Evolutionary conservation across 2,329 filamentous ascomycete genomes (phyloP).

Genomic region (Fragosphaeria purpurea): DNA sequence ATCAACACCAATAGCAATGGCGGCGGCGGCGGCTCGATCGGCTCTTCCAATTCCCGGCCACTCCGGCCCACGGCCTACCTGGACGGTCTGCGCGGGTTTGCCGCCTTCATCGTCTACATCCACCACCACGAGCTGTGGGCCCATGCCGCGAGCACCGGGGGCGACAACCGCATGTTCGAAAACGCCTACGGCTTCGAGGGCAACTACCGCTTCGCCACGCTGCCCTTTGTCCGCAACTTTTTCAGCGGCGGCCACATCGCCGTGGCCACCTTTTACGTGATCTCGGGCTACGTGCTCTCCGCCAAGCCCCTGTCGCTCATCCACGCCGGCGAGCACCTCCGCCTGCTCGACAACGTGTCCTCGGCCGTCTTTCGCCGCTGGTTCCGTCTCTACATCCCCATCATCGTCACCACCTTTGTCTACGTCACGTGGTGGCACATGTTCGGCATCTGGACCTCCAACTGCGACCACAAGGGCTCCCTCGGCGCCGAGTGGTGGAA

Average conservation of each 20-base stretch:
- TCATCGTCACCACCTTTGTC: constrained; percentile 44
- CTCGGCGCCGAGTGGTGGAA: constrained; percentile 39
- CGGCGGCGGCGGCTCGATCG: neutral
- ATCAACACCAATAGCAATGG: neutral
- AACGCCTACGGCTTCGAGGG: constrained; percentile 41
- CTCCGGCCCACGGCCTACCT: constrained; percentile 48
- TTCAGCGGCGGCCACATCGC: constrained; percentile 54
- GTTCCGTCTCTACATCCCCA: constrained; percentile 38
- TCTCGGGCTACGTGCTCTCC: constrained; percentile 43
- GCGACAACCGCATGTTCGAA: constrained; percentile 34
- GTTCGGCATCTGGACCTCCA: constrained; percentile 35
- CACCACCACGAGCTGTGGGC: constrained; percentile 52
- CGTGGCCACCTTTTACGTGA: constrained; percentile 41
- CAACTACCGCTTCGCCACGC: constrained; percentile 36
- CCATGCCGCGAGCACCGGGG: constrained; percentile 25
- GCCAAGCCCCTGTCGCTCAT: constrained; percentile 38
- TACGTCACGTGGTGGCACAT: constrained; percentile 45
- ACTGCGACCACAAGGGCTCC: constrained; percentile 27
- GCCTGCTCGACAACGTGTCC: constrained; percentile 33
- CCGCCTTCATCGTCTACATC: constrained; percentile 55
- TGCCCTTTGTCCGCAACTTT: constrained; percentile 50
- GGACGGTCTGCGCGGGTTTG: constrained; percentile 57
- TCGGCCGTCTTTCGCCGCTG: constrained; percentile 40
- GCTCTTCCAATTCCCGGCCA: constrained; percentile 23
- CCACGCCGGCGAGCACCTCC: constrained; percentile 29